phyloP scores from a whole-genome alignment of 2,329 filamentous ascomycete species.

The Ramularia collo-cygni region DNA sequence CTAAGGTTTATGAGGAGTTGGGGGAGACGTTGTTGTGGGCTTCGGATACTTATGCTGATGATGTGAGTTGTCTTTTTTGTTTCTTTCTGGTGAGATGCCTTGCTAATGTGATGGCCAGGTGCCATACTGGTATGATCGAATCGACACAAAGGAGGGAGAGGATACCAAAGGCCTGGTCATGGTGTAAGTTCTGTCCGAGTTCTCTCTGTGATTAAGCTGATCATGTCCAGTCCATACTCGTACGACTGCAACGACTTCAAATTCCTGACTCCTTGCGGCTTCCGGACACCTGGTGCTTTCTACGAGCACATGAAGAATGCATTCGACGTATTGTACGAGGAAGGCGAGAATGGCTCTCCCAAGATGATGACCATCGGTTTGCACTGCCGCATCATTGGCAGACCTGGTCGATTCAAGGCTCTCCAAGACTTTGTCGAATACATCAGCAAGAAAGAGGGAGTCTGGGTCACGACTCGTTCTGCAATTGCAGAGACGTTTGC shows the following conservation, averaged over 20 bases:
- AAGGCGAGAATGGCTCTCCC: slow-evolving; percentile 33
- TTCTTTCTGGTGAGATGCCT: no score
- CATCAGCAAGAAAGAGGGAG: slow-evolving; percentile 45
- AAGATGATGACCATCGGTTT: slow-evolving; percentile 55
- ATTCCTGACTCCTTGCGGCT: slow-evolving; percentile 39
- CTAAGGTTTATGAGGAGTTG: slow-evolving; percentile 48
- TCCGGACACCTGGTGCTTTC: slow-evolving; percentile 39
- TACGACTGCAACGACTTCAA: slow-evolving; percentile 53
- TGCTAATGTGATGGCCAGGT: no score
- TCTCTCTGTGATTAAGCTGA: no score
- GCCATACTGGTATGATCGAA: slow-evolving; percentile 50
- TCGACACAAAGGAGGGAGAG: slow-evolving; percentile 36
- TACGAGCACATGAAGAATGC: slow-evolving; percentile 45
- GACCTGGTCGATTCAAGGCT: slow-evolving; percentile 46
- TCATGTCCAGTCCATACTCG: slow-evolving; percentile 35
- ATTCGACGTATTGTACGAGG: slow-evolving; percentile 50
- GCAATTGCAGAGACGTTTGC: slow-evolving; percentile 48
- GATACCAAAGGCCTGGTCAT: slow-evolving; percentile 46
- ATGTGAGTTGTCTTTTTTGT: slow-evolving; percentile 21
- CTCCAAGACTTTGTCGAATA: slow-evolving; percentile 49
- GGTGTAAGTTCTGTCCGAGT: slow-evolving; percentile 24
- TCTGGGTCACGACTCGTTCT: slow-evolving; percentile 49
- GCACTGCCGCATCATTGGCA: slow-evolving; percentile 48
- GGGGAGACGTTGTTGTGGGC: slow-evolving; percentile 46
- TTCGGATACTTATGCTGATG: slow-evolving; percentile 49